These are phyloP conservation scores for Durotheca rogersii DNA, from an alignment of 495 filamentous ascomycete genomes.

Conservation along the genomic window DNA sequence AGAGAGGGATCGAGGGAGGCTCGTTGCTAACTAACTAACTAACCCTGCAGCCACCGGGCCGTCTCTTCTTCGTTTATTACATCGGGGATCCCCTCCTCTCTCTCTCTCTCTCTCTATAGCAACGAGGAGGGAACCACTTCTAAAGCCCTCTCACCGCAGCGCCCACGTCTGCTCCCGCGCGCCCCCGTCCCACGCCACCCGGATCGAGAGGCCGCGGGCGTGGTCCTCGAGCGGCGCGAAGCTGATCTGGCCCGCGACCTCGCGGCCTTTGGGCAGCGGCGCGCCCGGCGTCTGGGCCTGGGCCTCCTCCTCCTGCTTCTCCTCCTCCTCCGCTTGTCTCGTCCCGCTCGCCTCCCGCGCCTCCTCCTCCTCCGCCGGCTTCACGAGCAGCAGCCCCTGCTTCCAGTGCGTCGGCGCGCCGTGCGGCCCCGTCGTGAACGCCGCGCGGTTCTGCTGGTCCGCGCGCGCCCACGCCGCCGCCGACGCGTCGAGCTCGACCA, in stretches of 20 bases:
- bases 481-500: conserved; percentile 3
- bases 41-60: background rate
- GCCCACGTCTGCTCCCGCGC: conserved; percentile 48
- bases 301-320: conserved; percentile 33
- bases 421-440: conserved; percentile 79
- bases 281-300: conserved; percentile 18
- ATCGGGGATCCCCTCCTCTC: background rate
- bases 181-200: conserved; percentile 46
- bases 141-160: conserved; percentile 36
- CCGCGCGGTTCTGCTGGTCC: conserved; percentile 47
- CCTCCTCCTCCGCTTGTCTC: conserved; percentile 32
- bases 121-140: no score
- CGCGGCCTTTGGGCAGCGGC: conserved; percentile 35
- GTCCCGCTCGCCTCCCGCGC: conserved; percentile 20
- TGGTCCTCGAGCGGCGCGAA: conserved; percentile 51
- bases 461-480: conserved; percentile 22
- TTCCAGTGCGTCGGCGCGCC: conserved; percentile 84
- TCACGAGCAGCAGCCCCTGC: conserved; percentile 64
- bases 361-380: conserved; percentile 35
- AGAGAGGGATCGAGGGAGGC: no score
- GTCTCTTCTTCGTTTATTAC: background rate
- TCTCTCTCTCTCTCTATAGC: background rate
- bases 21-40: background rate
- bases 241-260: conserved; percentile 47
- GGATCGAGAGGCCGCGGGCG: conserved; percentile 48